These are phyloP conservation scores for Exophiala phaeomuriformis DNA, from an alignment of 2,329 filamentous ascomycete species.

Conservation along the genomic window DNA sequence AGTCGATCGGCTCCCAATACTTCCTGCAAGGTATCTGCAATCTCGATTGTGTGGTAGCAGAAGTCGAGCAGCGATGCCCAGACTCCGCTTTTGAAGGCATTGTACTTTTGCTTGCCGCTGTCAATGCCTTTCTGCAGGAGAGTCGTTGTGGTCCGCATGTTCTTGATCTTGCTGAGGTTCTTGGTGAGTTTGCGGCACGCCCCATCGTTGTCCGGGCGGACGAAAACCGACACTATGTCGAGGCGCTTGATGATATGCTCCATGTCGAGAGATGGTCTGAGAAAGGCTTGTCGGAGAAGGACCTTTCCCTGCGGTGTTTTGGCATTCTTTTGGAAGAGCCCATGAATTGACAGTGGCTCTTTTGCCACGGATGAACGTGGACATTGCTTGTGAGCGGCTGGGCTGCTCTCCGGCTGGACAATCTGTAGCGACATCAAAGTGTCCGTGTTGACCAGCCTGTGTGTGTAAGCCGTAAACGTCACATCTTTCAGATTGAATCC, in stretches of 20 bases:
- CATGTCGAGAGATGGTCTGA: conserved; percentile 67
- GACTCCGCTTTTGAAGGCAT: conserved; percentile 56
- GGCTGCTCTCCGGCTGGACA: conserved; percentile 72
- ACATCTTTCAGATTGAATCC: conserved; percentile 16
- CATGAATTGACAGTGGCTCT: conserved; percentile 76
- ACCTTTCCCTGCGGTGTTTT: conserved; percentile 71
- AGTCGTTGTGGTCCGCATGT: conserved; percentile 61
- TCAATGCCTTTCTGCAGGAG: conserved; percentile 74
- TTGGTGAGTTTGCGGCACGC: conserved; percentile 50
- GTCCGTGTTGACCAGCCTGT: conserved; percentile 74
- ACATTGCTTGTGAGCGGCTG: conserved; percentile 70
- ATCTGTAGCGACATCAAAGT: conserved; percentile 79
- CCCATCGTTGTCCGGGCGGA: conserved; percentile 59
- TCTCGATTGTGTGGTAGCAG: conserved; percentile 60
- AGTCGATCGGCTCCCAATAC: conserved; percentile 45
- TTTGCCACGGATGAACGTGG: conserved; percentile 60
- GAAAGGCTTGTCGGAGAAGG: conserved; percentile 68
- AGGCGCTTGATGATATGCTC: conserved; percentile 64
- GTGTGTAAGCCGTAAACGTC: conserved; percentile 29
- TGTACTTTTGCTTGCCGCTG: conserved; percentile 39
- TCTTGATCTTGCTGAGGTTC: conserved; percentile 63
- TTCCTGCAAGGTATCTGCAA: conserved; percentile 57
- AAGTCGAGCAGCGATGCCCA: conserved; percentile 73
- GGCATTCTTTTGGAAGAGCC: conserved; percentile 67
- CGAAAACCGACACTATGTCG: conserved; percentile 58